Evolutionary conservation across 192 early-diverging fungal species (phyloP), one percentile per base, ranked within the genome.

Genomic region (Podila clonocystis): DNA sequence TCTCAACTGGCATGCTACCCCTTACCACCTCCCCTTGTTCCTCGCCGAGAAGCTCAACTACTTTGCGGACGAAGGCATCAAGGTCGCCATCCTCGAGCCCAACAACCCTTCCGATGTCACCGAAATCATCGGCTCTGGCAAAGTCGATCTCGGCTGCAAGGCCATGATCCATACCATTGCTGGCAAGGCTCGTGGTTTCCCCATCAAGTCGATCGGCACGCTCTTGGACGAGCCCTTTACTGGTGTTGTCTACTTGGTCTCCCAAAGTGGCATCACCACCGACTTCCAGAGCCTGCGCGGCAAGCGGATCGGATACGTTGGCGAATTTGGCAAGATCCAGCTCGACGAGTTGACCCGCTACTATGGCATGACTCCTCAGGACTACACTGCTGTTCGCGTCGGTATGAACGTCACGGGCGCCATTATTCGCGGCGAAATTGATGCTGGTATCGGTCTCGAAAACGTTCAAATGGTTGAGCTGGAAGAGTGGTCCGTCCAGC

Each of bases 141-240:
- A 88, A 70, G 82, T 85, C 12, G 90, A 91, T 28, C 71, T 91
- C 33, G 90, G 88, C 20, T 88, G 86, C 74, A 91, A 91, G 73
- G 90, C 90, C 36, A 91, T 91, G 89, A 91, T 91, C 72, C 90
- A 91, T 67, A 91, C 90, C 33, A 91, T 91, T 55, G 90, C 90
- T 22, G 90, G 87, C 15, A 89, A 89, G 34, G 89, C 90, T 29
- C 66, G 88, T 28, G 90, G 90, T 4, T 91, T 87, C 80, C 82
- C 78, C 24, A 90, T 91, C 73, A 90, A 89, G 60, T 86, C 89
- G 0, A 87, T 91, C 66, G 90, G 88, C 19, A 91, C 90, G 0
- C 80, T 91, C 20, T 63, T 91, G 55, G 90, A 91, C 66, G 89
- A 91, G 58, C 90, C 90, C 2, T 89, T 91, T 71, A 91, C 90